Percentiles rank a stretch among this genome's conserved stretches.
phyloP scores from a whole-genome alignment of 306 rosid genomes.

The Cucumis hystrix region DNA sequence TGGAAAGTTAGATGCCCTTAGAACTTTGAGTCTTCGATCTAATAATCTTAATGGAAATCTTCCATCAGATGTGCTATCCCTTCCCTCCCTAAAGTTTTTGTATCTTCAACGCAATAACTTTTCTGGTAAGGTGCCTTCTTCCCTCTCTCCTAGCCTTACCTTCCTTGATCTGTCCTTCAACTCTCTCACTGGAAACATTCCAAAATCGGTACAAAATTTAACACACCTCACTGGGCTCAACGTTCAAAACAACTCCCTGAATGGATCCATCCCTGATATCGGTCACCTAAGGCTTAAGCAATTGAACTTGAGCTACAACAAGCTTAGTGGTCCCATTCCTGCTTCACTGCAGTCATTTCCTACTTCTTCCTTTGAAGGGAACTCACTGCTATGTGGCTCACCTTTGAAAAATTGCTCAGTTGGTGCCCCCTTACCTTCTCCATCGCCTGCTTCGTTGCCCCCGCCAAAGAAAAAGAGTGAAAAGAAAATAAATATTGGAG shows the following conservation, averaged over 20 bases:
- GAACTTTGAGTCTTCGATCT: conserved; percentile 60
- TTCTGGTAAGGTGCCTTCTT: conserved; percentile 48
- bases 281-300: conserved; percentile 33
- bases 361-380: conserved; percentile 51
- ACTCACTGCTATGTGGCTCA: conserved; percentile 53
- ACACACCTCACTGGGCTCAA: conserved; percentile 31
- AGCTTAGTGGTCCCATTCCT: conserved; percentile 65
- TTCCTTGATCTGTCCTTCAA: conserved; percentile 69
- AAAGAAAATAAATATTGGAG: conserved; percentile 31
- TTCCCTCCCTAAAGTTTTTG: conserved; percentile 45
- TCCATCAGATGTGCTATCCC: conserved; percentile 53
- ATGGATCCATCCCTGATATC: conserved; percentile 53
- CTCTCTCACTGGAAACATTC: conserved; percentile 54
- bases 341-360: conserved; percentile 37
- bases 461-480: conserved; percentile 19
- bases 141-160: conserved; percentile 31
- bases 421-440: conserved; percentile 22
- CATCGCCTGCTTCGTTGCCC: conserved; percentile 14
- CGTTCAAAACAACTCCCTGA: conserved; percentile 58
- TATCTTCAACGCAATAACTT: conserved; percentile 58
- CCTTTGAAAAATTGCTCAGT: conserved; percentile 46
- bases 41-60: conserved; percentile 51
- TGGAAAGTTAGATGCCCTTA: conserved; percentile 47
- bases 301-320: conserved; percentile 66
- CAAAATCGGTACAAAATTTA: conserved; percentile 32